Evolutionary conservation across 352 stramenopile species (phyloP).

Genomic region (Pythium biforme): DNA sequence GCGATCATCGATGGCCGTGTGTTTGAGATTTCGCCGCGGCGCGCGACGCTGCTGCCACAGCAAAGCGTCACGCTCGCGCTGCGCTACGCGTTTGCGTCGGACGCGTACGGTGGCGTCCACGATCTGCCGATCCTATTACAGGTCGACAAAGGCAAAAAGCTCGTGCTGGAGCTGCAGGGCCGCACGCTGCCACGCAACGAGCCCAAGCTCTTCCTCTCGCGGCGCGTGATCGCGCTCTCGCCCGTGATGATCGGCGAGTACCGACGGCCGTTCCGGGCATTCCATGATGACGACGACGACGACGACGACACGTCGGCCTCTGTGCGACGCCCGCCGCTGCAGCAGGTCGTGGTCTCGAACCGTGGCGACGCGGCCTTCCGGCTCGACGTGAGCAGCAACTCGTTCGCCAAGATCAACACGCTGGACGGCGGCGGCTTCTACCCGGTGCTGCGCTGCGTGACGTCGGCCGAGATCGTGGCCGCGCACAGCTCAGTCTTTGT

Average conservation of each 20-base stretch:
- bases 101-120: constrained; percentile 81
- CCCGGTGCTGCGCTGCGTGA: constrained; percentile 52
- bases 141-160: constrained; percentile 89
- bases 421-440: constrained; percentile 32
- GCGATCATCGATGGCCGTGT: constrained; percentile 82
- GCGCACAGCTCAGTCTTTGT: constrained; percentile 60
- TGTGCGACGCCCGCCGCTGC: constrained; percentile 35
- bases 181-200: constrained; percentile 63
- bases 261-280: constrained; percentile 16
- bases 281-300: constrained; percentile 12
- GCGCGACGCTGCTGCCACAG: constrained; percentile 50
- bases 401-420: constrained; percentile 55
- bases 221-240: constrained; percentile 54
- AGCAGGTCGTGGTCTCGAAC: constrained; percentile 82
- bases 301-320: not conserved
- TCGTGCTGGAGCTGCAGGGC: constrained; percentile 84
- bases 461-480: constrained; percentile 55
- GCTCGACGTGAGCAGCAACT: constrained; percentile 56
- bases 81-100: constrained; percentile 64
- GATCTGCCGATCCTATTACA: constrained; percentile 84
- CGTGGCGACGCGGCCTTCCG: constrained; percentile 64
- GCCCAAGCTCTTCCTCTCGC: constrained; percentile 69
- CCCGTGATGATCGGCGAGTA: constrained; percentile 77
- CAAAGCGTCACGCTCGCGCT: constrained; percentile 66
- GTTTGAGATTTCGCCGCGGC: constrained; percentile 56